A percentile compares a stretch with the other conserved stretches of the same genome.
phyloP scores from a whole-genome alignment of 2,329 filamentous ascomycete genomes.

The Penicillium sp. region DNA sequence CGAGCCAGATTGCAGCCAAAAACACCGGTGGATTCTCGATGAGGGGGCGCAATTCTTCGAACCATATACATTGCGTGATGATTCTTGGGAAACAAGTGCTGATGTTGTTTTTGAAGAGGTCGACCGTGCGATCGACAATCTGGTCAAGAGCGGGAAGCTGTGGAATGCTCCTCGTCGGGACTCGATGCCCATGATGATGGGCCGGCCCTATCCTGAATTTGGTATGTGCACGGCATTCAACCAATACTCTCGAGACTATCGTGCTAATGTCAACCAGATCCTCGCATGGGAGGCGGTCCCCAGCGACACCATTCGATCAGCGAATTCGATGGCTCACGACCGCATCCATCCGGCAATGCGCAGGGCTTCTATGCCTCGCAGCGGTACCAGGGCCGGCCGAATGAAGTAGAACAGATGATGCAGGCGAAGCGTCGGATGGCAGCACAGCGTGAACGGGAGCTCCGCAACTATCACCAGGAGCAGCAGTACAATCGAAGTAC shows the following conservation, averaged over 20 bases:
- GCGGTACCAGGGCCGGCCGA: slow-evolving; percentile 80
- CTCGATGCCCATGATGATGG: slow-evolving; percentile 62
- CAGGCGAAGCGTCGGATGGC: slow-evolving; percentile 99
- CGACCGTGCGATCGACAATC: slow-evolving; percentile 88
- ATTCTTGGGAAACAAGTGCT: slow-evolving; percentile 15
- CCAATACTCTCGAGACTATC: slow-evolving; percentile 14
- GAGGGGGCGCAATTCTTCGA: no score
- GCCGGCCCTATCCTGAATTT: slow-evolving; percentile 54
- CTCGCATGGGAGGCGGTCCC: slow-evolving; percentile 58
- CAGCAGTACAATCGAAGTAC: slow-evolving; percentile 99
- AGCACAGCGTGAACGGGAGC: slow-evolving; percentile 95
- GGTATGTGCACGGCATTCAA: slow-evolving; percentile 46
- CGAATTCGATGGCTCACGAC: slow-evolving; percentile 72
- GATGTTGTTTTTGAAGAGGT: slow-evolving; percentile 61
- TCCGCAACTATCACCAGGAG: slow-evolving; percentile 99
- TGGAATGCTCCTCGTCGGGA: slow-evolving; percentile 72
- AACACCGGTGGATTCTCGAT: no score
- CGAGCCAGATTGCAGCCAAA: no score
- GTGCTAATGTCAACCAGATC: slow-evolving; percentile 50
- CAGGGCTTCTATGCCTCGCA: slow-evolving; percentile 94
- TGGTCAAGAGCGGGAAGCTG: slow-evolving; percentile 94
- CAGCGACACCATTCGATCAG: slow-evolving; percentile 77
- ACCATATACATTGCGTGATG: neutral
- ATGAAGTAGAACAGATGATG: slow-evolving; percentile 96
- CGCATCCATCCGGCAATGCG: slow-evolving; percentile 68